Conservation (phyloP, 306 rosid genomes). For the barrel medic (Medicago truncatula) region MtrunA17r5.0-ANR NC_053044.1:2252501-2253000, state of each 20-base stretch:
- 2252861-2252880: constrained; percentile 75
- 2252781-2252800: too few species aligned
- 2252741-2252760: too few species aligned
- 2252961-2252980: constrained; percentile 22
- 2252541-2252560: constrained; percentile 71
- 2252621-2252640: constrained; percentile 61
- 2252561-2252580: constrained; percentile 69
- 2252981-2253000: background rate
- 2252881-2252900: constrained; percentile 92
- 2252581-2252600: constrained; percentile 88
- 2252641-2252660: constrained; percentile 66
- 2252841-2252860: constrained; percentile 88
- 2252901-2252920: constrained; percentile 96
- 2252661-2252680: constrained; percentile 77
- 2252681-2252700: constrained; percentile 79
- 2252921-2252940: constrained; percentile 91
- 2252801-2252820: too few species aligned
- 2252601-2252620: constrained; percentile 89
- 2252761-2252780: too few species aligned
- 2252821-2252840: constrained; percentile 98
- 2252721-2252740: too few species aligned
- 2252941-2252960: constrained; percentile 71
- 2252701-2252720: too few species aligned
- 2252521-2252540: constrained; percentile 54
- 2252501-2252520: constrained; percentile 60